Evolutionary conservation across 2,329 filamentous ascomycete genomes (phyloP), one percentile per base, ranked within the genome.

Genomic region (Neopestalotiopsis rosae): DNA sequence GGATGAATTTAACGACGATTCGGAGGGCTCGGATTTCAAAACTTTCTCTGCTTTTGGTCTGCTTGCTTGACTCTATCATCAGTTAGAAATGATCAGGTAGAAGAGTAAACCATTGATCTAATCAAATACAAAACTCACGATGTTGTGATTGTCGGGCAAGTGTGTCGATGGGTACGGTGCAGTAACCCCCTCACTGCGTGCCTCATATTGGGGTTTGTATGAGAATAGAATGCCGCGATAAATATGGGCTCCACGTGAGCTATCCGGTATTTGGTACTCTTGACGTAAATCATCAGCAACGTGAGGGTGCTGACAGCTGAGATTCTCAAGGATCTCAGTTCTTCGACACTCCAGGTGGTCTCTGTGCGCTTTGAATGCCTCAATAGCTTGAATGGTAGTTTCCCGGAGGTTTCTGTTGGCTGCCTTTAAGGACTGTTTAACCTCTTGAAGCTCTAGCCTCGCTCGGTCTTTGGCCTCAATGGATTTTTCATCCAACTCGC

Each of bases 201-300:
- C 24, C 20, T 40, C 49, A 14, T 4, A 14, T 20, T 45, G n/a
- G 10, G 32, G 65, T 24, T 61, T 28, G 24, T 45, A 67, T 20
- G 65, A 67, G 14, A 59, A 67, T 45, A 67, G 9, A n/a, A 67
- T 61, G 20, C 38, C 65, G 5, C 32, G 28, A 13, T 13, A 24
- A 13, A 28, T 13, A 61, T 59, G 58, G n/a, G 40, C 42, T 28
- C 65, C 65, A 20, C 58, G 58, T 6, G 58, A 56, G n/a, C 30
- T n/a, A 24, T 42, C 32, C 7, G 65, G 65, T 56, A 67, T 67
- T 17, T 42, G 38, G 28, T 32, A 67, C 61, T 6, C 10, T n/a
- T 59, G 30, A 13, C 17, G 6, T 42, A 67, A 24, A 10, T 17
- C 20, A 45, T 67, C 65, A 38, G 28, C 56, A 32, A 24, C 34